Base-by-base conservation (phyloP, 2,329 filamentous ascomycete species). In the Aspergillus chevalieri region DNA sequence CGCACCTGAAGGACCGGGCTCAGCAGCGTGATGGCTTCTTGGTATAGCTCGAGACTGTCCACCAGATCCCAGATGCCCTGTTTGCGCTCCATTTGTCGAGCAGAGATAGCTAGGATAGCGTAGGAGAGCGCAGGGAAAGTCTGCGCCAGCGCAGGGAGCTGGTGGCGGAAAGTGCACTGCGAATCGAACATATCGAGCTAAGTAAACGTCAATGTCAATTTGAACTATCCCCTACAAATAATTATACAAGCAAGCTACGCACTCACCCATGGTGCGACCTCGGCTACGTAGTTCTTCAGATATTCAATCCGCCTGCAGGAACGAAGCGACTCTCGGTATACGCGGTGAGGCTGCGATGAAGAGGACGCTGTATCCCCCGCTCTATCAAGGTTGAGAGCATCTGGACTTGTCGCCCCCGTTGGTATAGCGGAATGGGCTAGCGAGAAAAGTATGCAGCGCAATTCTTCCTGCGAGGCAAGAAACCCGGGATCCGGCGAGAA, bases 181-280 rank as follows among this genome's bases (percentile, higher is more conserved):
- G 70, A 68, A 50, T 82, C 79, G 46, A 81, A 80, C 62, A 80
- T 82, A 56, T 82, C 79, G 3, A 82, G 72, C 76, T 76, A 43
- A 15, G 45, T n/a, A 34, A 44, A 22, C 21, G 43, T 28, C 10
- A 21, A 47, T 41, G 30, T 26, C 44, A 38, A 46, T 26, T n/a
- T 4, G 21, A 22, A 22, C 21, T 22, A 22, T 22, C 21, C 21
- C 21, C 21, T 22, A 22, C 21, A 15, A 30, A 43, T 26, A 19
- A 47, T 26, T 10, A 43, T 22, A 43, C 9, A 22, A 15, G 7
- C 34, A 2, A 10, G 6, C 24, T 1, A 21, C 10, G 44, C 4
- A 56, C 63, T 50, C 52, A 76, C 73, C 77, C 78, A 80, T 19
- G 74, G 75, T 3, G 78, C 78, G 38, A 79, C 74, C 49, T 80